Base-by-base conservation (phyloP, 305 asterid genomes). In the Solanum hybrid region DNA sequence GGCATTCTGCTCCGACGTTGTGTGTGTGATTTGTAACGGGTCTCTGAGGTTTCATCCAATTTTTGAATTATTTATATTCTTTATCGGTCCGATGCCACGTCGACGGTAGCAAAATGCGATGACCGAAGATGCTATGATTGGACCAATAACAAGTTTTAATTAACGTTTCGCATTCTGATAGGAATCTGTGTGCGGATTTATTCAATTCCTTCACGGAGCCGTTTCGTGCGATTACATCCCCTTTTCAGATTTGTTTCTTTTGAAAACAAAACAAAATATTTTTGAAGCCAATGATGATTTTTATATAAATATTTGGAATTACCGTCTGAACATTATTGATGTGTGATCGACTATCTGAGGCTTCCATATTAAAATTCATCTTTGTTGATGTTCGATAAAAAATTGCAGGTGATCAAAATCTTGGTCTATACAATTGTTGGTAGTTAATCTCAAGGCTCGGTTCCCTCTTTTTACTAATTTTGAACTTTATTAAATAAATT, bases 1-100 rank as follows among this genome's bases (percentile, higher is more conserved):
- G 87, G 20, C 35, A 0, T 75, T 32, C 5, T 66, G 11, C 36
- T 8, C 90, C 73, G 26, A 6, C 40, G 91, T 86, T 93, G 96
- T 82, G 94, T 91, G 98, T 32, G 91, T 93, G 97, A 95, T 95
- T 94, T 95, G 90, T 81, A 94, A 95, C 96, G 96, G 98, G 98
- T 85, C 95, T 92, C 98, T 95, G 98, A 95, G 97, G 97, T 94
- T 89, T 31, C 8, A 31, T 31, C 32, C 32, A 31, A 3, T 3
- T 31, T 31, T 17, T 1, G 2, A 29, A 29, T 29, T 29, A 29
- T 29, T 29, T 29, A 29, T 29, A 29, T 1, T 29, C 29, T 24
- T 24, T 42, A 24, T n/a, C 2, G 94, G 94, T 93, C 90, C 92
- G 88, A 92, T 93, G 98, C 98, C 98, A 94, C 96, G 96, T 94